Base-by-base conservation (phyloP, 768 basidiomycete genomes). In the Naematelia aurantialba region DNA sequence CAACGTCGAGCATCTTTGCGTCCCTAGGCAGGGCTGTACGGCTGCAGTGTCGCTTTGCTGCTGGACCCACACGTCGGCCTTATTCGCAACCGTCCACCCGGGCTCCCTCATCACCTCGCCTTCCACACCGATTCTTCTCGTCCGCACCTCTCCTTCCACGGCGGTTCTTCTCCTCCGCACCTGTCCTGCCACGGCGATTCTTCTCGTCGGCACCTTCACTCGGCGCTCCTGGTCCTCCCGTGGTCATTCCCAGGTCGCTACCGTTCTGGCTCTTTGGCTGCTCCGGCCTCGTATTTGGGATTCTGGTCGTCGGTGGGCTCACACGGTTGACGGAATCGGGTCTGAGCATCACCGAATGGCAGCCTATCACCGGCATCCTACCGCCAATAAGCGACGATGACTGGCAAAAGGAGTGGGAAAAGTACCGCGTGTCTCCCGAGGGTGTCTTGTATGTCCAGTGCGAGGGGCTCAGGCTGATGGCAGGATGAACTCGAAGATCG, bases 321-420 rank as follows among this genome's bases (percentile, higher is more conserved):
- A 99, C 96, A 1, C 87, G 96, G 45, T 83, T 99, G 59, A 99
- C 96, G 1, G 96, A 99, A 78, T 94, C 91, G 14, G 96, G 96
- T 13, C 80, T 99, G 60, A 93, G 91, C 75, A 99, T 99, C 76
- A 96, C 92, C 22, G 96, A 99, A 81, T 99, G 96, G 96, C 83
- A 84, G 52, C 92, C 94, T 12, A 85, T 98, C 55, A 87, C 89
- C 24, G 96, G 96, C 14, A 80, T 90, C 51, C 73, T 92, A 17
- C 93, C 93, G 17, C 96, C 96, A 0, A 78, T 91, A 34, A 83
- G 84, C 1, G 76, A 81, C 22, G 83, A 80, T 5, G 85, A 89
- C 50, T 99, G 96, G 96, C 80, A 84, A 61, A 80, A 78, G 24
- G 94, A 98, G 73, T 98, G 97, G 74, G 84, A 86, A 31, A 98